Conservation (phyloP, 805 yeast genomes). For the Priceomyces medius region DNA sequence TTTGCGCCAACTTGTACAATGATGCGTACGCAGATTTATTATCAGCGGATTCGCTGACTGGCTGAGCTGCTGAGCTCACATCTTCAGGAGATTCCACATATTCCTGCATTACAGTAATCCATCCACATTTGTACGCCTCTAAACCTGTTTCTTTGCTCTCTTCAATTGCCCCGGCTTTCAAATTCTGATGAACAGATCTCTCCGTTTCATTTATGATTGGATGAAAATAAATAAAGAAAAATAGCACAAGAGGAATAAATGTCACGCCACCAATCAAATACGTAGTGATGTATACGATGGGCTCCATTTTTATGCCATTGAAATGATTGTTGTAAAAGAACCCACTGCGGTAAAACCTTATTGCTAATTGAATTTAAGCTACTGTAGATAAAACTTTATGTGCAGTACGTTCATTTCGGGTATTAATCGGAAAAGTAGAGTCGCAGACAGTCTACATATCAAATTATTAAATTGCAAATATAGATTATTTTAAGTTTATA, state of each 20-base stretch:
- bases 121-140: conserved; percentile 64
- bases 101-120: conserved; percentile 83
- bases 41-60: conserved; percentile 40
- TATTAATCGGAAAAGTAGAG: no score
- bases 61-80: conserved; percentile 48
- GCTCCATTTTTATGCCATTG: conserved; percentile 7
- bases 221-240: conserved; percentile 38
- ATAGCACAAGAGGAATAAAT: conserved; percentile 59
- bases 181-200: conserved; percentile 19
- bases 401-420: no score
- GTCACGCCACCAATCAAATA: conserved; percentile 83
- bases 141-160: conserved; percentile 62
- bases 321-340: not conserved
- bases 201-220: conserved; percentile 27
- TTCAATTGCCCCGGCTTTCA: conserved; percentile 61
- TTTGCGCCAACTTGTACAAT: conserved; percentile 55
- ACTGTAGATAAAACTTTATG: conserved; percentile 1
- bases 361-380: not conserved
- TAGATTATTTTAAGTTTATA: not conserved
- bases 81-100: conserved; percentile 47
- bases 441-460: no score
- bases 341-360: not conserved
- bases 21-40: conserved; percentile 60
- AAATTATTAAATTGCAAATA: no score
- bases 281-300: conserved; percentile 34